Evolutionary conservation across 169 alveolate species (phyloP).

Genomic region (Eimeria zaria): DNA sequence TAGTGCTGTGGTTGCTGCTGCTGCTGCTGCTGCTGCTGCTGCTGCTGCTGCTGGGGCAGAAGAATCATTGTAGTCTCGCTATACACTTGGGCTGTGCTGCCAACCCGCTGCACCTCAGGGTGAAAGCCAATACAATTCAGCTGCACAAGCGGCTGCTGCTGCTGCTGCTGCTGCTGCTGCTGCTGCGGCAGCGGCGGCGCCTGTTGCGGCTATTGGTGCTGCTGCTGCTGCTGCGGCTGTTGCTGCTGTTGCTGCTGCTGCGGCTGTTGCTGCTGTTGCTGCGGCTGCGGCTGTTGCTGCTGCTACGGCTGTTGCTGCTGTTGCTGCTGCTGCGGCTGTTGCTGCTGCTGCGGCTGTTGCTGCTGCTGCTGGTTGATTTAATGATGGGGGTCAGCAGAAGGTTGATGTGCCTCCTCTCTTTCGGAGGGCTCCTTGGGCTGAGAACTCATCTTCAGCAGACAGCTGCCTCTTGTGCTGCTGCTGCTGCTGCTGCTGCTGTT

Average conservation of each 20-base stretch:
- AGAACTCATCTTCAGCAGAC: background rate
- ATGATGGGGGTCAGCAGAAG: background rate
- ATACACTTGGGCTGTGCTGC: background rate
- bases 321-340: constrained; percentile 25
- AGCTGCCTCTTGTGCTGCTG: constrained; percentile 17
- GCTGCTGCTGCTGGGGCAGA: constrained; percentile 5
- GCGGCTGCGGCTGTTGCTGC: no score
- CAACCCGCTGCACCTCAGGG: background rate
- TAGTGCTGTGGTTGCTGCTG: background rate
- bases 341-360: constrained; percentile 34
- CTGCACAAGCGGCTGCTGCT: constrained; percentile 26
- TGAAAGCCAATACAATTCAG: background rate
- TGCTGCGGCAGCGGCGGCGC: no score
- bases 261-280: no score
- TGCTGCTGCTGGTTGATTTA: no score
- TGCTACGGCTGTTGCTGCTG: no score
- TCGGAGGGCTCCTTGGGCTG: constrained; percentile 48
- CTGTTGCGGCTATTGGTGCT: no score
- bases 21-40: constrained; percentile 38
- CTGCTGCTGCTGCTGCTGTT: constrained; percentile 26
- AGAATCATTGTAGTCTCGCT: background rate
- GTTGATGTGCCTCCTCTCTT: background rate
- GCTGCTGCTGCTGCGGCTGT: background rate
- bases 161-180: constrained; percentile 39
- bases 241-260: no score